These are phyloP conservation scores for Phytophthora fragariaefolia DNA, from an alignment of 352 stramenopile species.

Conservation along the genomic window DNA sequence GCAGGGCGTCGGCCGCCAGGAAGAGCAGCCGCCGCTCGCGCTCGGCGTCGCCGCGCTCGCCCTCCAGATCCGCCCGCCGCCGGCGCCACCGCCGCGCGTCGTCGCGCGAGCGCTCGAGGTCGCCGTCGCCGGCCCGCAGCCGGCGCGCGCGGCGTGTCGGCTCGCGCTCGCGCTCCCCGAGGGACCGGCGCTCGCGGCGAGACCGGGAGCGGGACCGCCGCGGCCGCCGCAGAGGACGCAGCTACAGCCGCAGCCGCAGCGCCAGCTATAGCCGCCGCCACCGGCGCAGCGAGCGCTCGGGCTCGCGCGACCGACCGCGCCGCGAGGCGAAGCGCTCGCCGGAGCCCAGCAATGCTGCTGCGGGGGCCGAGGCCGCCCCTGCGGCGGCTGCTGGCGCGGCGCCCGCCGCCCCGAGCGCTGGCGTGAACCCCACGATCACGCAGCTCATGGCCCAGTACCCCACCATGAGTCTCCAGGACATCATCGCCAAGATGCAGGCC, in stretches of 20 bases:
- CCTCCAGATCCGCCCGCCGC: conserved; percentile 58
- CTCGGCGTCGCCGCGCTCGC: conserved; percentile 58
- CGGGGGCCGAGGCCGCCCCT: conserved; percentile 13
- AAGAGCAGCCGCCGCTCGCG: conserved; percentile 65
- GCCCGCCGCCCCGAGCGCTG: conserved; percentile 24
- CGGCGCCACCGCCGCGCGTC: conserved; percentile 47
- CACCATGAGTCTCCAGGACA: conserved; percentile 89
- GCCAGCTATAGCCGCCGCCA: conserved; percentile 59
- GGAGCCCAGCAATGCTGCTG: conserved; percentile 48
- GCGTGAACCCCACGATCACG: conserved; percentile 81
- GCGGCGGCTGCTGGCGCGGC: conserved; percentile 11
- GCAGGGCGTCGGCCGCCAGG: conserved; percentile 23
- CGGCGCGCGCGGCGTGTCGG: conserved; percentile 42
- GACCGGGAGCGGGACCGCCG: conserved; percentile 47
- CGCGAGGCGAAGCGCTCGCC: conserved; percentile 65
- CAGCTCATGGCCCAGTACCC: conserved; percentile 92
- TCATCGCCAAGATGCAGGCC: conserved; percentile 90
- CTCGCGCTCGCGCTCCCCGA: conserved; percentile 51
- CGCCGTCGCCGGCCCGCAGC: conserved; percentile 45
- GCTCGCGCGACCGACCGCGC: conserved; percentile 54
- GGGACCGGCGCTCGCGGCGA: conserved; percentile 34
- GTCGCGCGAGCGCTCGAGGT: conserved; percentile 63
- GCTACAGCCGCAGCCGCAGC: conserved; percentile 52
- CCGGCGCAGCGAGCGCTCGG: conserved; percentile 55
- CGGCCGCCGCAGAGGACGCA: conserved; percentile 40